These are phyloP conservation scores for Asterophora lycoperdoides DNA, from an alignment of 768 basidiomycete species.

Conservation along the genomic window DNA sequence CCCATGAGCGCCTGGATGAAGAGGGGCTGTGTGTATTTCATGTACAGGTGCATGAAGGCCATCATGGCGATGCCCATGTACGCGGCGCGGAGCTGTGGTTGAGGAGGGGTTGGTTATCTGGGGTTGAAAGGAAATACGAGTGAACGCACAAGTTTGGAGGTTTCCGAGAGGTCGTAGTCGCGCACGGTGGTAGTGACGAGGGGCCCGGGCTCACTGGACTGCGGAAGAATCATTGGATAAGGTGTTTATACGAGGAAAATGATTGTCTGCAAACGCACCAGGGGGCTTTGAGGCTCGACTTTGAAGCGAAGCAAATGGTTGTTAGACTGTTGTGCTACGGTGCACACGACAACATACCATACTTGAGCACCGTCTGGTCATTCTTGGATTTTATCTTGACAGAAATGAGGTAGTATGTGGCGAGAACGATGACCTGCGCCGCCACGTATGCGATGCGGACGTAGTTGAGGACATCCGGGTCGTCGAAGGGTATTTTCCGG, in stretches of 20 bases:
- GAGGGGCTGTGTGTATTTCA: slow-evolving; percentile 94
- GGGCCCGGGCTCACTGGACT: slow-evolving; percentile 64
- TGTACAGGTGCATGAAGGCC: slow-evolving; percentile 88
- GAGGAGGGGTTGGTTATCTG: not conserved
- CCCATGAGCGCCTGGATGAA: slow-evolving; percentile 96
- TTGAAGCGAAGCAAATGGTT: not conserved
- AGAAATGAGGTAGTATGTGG: slow-evolving; percentile 77
- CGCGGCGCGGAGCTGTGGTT: slow-evolving; percentile 51
- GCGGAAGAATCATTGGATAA: slow-evolving; percentile 6
- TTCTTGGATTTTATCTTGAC: slow-evolving; percentile 87
- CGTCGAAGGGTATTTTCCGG: slow-evolving; percentile 85
- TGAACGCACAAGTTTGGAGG: slow-evolving; percentile 66
- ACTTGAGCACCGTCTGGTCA: slow-evolving; percentile 94
- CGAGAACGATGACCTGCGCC: slow-evolving; percentile 68
- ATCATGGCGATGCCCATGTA: slow-evolving; percentile 84
- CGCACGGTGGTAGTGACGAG: slow-evolving; percentile 87
- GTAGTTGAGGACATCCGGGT: slow-evolving; percentile 76
- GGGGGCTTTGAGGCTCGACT: slow-evolving; percentile 75
- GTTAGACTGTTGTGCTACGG: slow-evolving; percentile 5
- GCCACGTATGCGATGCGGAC: slow-evolving; percentile 81
- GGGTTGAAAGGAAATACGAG: not conserved
- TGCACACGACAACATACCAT: slow-evolving; percentile 45
- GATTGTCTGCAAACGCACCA: slow-evolving; percentile 46
- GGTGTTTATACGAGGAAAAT: not conserved
- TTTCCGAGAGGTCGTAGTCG: slow-evolving; percentile 91